Evolutionary conservation across 2,329 filamentous ascomycete genomes (phyloP).

Genomic region (Gremmenia infestans): DNA sequence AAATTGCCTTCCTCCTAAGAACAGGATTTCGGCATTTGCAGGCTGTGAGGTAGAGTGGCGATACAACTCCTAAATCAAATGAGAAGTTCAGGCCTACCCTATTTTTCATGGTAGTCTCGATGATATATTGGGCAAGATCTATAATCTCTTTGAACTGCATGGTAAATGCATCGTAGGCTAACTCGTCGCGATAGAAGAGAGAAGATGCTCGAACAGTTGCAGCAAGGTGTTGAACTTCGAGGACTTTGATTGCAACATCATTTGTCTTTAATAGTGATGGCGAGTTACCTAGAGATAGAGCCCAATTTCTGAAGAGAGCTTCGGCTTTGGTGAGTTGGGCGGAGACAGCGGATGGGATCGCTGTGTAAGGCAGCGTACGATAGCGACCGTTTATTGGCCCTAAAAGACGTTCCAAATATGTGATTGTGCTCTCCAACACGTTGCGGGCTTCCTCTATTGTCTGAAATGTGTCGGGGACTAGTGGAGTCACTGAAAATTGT

Average conservation of each 20-base stretch:
- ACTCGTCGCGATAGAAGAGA: neutral
- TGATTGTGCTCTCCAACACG: neutral
- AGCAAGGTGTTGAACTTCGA: neutral
- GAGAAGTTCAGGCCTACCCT: neutral
- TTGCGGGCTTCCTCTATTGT: neutral
- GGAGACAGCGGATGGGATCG: neutral
- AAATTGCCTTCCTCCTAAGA: conserved; percentile 55
- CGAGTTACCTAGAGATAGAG: neutral
- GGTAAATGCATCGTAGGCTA: conserved; percentile 1
- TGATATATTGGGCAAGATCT: neutral
- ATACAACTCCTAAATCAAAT: conserved; percentile 45
- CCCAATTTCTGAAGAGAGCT: neutral
- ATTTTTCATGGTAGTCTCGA: neutral
- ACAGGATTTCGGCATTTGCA: conserved; percentile 55
- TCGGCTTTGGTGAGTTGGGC: neutral
- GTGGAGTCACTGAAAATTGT: neutral
- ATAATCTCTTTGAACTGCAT: neutral
- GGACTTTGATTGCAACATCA: neutral
- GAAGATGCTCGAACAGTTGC: neutral
- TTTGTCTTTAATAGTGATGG: neutral
- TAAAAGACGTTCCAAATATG: neutral
- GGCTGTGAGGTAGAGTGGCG: conserved; percentile 57
- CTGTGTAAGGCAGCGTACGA: neutral
- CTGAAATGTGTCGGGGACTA: neutral
- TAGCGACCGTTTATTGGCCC: neutral